Conservation (phyloP, 2,329 filamentous ascomycete genomes). For the Lachnellula arida region DNA sequence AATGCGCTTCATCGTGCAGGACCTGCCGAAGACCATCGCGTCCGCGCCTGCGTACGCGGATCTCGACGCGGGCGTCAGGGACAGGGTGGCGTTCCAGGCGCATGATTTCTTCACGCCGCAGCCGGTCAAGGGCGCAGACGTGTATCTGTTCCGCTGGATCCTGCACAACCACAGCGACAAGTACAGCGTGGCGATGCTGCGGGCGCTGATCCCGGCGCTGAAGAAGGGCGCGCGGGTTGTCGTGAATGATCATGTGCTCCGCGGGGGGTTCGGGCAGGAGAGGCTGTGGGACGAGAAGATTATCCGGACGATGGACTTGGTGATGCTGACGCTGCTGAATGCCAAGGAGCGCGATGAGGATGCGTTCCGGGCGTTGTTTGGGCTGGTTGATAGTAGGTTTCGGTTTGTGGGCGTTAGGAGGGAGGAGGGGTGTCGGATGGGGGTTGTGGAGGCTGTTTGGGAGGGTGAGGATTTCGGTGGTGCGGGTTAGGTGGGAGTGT, state of each 20-base stretch:
- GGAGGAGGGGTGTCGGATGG: constrained; percentile 42
- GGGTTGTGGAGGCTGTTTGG: constrained; percentile 47
- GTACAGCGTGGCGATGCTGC: constrained; percentile 45
- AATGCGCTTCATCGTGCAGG: constrained; percentile 54
- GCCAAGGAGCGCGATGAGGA: constrained; percentile 45
- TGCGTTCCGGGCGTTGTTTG: constrained; percentile 44
- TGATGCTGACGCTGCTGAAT: constrained; percentile 49
- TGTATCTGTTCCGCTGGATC: constrained; percentile 54
- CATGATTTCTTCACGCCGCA: constrained; percentile 51
- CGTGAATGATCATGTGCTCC: constrained; percentile 44
- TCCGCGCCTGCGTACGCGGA: constrained; percentile 36
- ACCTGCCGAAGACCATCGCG: constrained; percentile 43
- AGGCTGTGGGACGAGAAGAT: constrained; percentile 43
- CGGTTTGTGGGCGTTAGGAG: constrained; percentile 41
- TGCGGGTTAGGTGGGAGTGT: neutral
- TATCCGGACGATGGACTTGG: constrained; percentile 45
- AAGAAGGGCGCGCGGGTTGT: constrained; percentile 45
- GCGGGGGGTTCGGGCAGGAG: constrained; percentile 35
- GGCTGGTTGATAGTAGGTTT: constrained; percentile 39
- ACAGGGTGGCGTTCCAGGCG: constrained; percentile 36
- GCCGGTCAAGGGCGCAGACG: constrained; percentile 28
- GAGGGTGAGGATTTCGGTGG: constrained; percentile 26
- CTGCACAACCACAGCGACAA: constrained; percentile 57
- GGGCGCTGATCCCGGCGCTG: constrained; percentile 48
- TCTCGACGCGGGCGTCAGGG: constrained; percentile 37